Evolutionary conservation across 805 yeast species (phyloP), one percentile per base, ranked within the genome.

Genomic region (Saccharomycopsis fibuligera): DNA sequence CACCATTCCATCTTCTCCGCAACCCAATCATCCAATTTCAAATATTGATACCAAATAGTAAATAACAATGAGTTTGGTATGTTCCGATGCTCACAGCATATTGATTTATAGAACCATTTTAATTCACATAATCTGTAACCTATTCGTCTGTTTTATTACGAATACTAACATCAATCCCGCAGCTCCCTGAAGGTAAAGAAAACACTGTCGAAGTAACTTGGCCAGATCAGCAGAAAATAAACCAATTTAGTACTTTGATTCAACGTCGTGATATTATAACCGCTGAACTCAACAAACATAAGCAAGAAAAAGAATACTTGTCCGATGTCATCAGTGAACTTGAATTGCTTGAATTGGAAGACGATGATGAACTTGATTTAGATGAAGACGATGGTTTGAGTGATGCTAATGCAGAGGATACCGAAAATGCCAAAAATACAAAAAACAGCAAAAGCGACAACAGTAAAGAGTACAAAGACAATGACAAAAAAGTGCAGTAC

Each of bases 151-250:
- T n/a, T n/a, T n/a, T n/a, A n/a, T n/a, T n/a, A n/a, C n/a, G 31
- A 29, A 29, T 12, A 29, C 31, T 29, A 29, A n/a, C n/a, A n/a
- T n/a, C n/a, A n/a, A n/a, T 41, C 35, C 27, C 33, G 17, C 30
- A 66, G 54, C 55, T 78, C 48, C 83, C 84, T 2, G 72, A 73
- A 55, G 83, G 83, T 24, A 76, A 76, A 55, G 62, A 62, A 44
- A 78, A 78, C 60, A 72, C 73, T 4, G 63, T 72, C 0, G 86
- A 83, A 55, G 95, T 85, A 23, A 66, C 74, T 24, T 81, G 87
- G 83, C 86, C 78, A 50, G 98, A 91, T 63, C 99, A 91, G 68
- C 81, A 85, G 61, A 78, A 78, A 61, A 91, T 91, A 69, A 93
- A 91, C 66, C 79, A 79, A 62, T 91, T 93, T 62, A 86, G 96